phyloP scores from a whole-genome alignment of 768 basidiomycete species.

The Auriscalpium vulgare region DNA sequence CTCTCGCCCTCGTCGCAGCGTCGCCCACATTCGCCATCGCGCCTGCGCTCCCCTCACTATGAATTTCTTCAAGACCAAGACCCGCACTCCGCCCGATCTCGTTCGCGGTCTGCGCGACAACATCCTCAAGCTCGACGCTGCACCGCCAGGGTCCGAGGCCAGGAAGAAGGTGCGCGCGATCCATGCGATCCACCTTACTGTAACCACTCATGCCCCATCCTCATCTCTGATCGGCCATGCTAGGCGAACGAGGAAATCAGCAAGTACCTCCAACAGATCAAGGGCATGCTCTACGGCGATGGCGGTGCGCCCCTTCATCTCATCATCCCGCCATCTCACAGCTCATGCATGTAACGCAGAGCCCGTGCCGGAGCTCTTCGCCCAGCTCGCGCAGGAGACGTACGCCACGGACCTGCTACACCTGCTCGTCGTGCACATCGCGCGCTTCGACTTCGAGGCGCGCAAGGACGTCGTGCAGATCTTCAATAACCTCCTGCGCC shows the following conservation, averaged over 20 bases:
- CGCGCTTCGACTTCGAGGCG: conserved; percentile 90
- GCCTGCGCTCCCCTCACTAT: conserved; percentile 29
- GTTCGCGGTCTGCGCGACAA: conserved; percentile 76
- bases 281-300: conserved; percentile 80
- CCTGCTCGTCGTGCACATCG: conserved; percentile 71
- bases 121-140: conserved; percentile 66
- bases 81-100: conserved; percentile 80
- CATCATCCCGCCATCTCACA: neutral
- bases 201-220: neutral
- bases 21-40: neutral
- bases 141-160: conserved; percentile 64
- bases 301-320: conserved; percentile 47
- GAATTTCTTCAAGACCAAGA: conserved; percentile 96
- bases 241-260: conserved; percentile 87
- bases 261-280: conserved; percentile 86
- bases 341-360: conserved; percentile 33
- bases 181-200: no score
- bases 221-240: conserved; percentile 1
- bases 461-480: conserved; percentile 81
- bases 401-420: conserved; percentile 86
- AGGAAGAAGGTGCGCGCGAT: conserved; percentile 60
- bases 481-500: conserved; percentile 80
- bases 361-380: conserved; percentile 81
- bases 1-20: neutral
- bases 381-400: conserved; percentile 93